phyloP scores from a whole-genome alignment of 75 land plant genomes.

The Picea glauca region DNA sequence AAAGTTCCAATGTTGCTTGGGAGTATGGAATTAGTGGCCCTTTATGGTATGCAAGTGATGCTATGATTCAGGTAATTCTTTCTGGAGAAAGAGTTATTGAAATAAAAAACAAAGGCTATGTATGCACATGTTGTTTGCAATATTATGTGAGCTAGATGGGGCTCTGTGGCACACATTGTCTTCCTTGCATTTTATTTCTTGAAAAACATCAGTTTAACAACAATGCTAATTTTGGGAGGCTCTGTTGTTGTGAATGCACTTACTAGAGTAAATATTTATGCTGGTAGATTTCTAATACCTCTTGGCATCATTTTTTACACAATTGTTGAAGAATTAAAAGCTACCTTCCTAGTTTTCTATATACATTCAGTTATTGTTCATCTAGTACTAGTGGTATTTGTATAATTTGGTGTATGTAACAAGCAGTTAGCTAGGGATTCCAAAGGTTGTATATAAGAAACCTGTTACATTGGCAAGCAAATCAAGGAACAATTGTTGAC shows the following conservation, averaged over 20 bases:
- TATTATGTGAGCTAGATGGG: constrained; percentile 95
- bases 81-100: constrained; percentile 95
- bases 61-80: constrained; percentile 89
- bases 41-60: constrained; percentile 99
- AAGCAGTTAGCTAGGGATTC: constrained; percentile 83
- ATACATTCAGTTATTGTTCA: constrained; percentile 93
- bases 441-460: constrained; percentile 63
- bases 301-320: constrained; percentile 93
- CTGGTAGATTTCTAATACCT: constrained; percentile 92
- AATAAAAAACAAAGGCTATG: constrained; percentile 96
- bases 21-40: constrained; percentile 96
- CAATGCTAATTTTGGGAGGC: constrained; percentile 96
- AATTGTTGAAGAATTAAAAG: constrained; percentile 89
- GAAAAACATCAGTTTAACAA: constrained; percentile 94
- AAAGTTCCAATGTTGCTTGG: constrained; percentile 98
- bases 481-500: constrained; percentile 20
- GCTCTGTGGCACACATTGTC: constrained; percentile 78
- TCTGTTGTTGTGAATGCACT: constrained; percentile 95
- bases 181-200: constrained; percentile 89
- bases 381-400: constrained; percentile 82
- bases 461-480: constrained; percentile 53
- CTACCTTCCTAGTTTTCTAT: constrained; percentile 95
- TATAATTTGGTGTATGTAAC: constrained; percentile 78
- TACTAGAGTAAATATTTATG: constrained; percentile 91
- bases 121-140: constrained; percentile 95